Conservation (phyloP, 164 flowering plant genomes). For the Kalanchoe fedtschenkoi region DNA sequence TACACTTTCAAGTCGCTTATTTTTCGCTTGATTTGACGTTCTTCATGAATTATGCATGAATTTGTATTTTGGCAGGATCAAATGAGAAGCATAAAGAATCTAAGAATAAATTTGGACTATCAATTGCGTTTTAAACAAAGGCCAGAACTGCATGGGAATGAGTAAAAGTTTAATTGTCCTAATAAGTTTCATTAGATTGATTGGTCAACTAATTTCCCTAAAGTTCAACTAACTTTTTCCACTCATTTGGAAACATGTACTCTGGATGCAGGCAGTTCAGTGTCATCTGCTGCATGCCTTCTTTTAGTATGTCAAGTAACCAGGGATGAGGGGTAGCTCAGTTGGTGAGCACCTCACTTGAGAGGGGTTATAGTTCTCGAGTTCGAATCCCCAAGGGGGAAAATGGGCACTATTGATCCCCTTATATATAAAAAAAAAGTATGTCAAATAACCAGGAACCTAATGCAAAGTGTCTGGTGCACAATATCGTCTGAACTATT, state of each 20-base stretch:
- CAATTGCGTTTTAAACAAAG: not conserved
- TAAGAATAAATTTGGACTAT: not conserved
- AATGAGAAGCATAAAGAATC: not conserved
- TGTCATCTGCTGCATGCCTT: not conserved
- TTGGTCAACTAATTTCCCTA: too few species aligned
- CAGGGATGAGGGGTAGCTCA: too few species aligned
- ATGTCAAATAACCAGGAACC: not conserved
- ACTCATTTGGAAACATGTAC: not conserved
- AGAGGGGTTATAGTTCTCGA: too few species aligned
- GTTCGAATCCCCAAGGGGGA: too few species aligned
- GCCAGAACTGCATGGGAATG: not conserved
- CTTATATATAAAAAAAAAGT: too few species aligned
- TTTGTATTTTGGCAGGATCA: not conserved
- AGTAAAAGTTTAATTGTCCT: not conserved
- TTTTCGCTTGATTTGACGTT: not conserved
- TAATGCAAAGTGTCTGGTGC: not conserved
- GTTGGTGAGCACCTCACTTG: too few species aligned
- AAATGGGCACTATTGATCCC: too few species aligned
- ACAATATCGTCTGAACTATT: too few species aligned
- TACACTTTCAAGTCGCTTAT: constrained; percentile 11
- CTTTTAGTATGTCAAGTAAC: not conserved
- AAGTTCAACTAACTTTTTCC: too few species aligned
- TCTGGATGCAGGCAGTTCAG: not conserved
- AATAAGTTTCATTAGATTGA: not conserved
- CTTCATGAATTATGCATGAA: not conserved